phyloP scores from a whole-genome alignment of 2,329 filamentous ascomycete genomes.

The Alternaria sp. region DNA sequence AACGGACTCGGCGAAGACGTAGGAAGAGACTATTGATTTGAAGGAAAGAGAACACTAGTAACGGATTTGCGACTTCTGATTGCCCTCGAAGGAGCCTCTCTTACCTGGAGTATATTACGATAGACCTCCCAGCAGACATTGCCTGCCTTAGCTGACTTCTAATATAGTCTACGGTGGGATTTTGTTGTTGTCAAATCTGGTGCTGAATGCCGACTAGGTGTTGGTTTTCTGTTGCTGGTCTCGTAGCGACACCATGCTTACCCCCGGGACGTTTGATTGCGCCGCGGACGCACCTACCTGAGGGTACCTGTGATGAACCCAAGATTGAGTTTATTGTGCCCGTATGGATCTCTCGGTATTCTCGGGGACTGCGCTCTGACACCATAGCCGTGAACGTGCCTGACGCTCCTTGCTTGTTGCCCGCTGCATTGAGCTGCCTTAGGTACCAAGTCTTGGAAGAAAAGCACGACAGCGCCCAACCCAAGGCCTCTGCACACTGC shows the following conservation, averaged over 20 bases:
- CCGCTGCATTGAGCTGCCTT: background rate
- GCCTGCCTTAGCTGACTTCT: background rate
- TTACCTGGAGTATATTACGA: background rate
- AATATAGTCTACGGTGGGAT: background rate
- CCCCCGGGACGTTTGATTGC: background rate
- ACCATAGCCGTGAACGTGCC: background rate
- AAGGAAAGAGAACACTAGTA: background rate
- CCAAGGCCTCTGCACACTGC: background rate
- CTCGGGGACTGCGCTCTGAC: background rate
- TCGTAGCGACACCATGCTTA: background rate
- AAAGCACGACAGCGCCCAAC: constrained; percentile 4
- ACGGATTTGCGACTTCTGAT: background rate
- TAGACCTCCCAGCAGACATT: background rate
- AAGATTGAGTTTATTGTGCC: background rate
- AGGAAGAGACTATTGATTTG: background rate
- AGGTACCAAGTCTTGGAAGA: background rate
- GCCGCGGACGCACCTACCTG: background rate
- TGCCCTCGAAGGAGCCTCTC: background rate
- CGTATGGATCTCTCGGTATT: background rate
- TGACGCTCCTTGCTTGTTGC: background rate
- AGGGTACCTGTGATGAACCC: background rate
- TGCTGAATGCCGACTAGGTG: background rate
- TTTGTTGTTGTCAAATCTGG: background rate
- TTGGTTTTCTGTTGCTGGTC: background rate
- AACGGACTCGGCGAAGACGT: background rate